Conservation (phyloP, 2,329 filamentous ascomycete genomes). For the Lasiodiplodia sp. region DNA sequence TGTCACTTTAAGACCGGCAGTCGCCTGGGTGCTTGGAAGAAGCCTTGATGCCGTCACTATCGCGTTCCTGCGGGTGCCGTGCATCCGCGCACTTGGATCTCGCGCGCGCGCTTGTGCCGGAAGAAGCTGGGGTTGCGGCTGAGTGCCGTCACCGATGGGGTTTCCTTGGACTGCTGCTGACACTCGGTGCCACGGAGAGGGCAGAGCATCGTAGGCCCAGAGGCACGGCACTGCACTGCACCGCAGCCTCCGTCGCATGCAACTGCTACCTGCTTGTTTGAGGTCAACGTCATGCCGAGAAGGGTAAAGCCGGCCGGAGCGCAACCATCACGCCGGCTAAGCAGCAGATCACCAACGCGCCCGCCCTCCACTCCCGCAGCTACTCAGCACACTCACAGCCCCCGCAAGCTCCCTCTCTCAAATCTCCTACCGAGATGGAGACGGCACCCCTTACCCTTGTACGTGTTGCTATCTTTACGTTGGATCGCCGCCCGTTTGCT, state of each 20-base stretch:
- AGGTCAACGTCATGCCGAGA: constrained; percentile 26
- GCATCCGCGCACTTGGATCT: constrained; percentile 9
- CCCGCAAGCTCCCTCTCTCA: background rate
- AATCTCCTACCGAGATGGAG: constrained; percentile 64
- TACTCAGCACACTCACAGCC: constrained; percentile 13
- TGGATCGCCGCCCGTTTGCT: constrained; percentile 31
- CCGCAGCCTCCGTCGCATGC: constrained; percentile 12
- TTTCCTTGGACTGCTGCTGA: background rate
- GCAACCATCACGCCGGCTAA: constrained; percentile 10
- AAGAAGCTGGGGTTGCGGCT: constrained; percentile 20
- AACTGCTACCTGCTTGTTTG: constrained; percentile 20
- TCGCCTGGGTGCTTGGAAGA: constrained; percentile 8
- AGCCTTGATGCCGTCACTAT: constrained; percentile 17
- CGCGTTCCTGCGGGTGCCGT: constrained; percentile 17
- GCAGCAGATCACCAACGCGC: constrained; percentile 26
- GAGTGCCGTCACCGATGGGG: constrained; percentile 17
- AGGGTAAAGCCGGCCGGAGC: constrained; percentile 1
- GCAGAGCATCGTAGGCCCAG: background rate
- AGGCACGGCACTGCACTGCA: background rate
- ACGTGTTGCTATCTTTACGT: constrained; percentile 42
- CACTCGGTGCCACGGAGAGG: background rate
- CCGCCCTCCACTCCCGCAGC: constrained; percentile 12
- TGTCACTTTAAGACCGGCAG: constrained; percentile 10
- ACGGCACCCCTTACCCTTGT: constrained; percentile 69
- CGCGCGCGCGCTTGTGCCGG: constrained; percentile 14